Evolutionary conservation across 2,329 filamentous ascomycete species (phyloP), one percentile per base, ranked within the genome.

Genomic region (Fusarium torreyae): DNA sequence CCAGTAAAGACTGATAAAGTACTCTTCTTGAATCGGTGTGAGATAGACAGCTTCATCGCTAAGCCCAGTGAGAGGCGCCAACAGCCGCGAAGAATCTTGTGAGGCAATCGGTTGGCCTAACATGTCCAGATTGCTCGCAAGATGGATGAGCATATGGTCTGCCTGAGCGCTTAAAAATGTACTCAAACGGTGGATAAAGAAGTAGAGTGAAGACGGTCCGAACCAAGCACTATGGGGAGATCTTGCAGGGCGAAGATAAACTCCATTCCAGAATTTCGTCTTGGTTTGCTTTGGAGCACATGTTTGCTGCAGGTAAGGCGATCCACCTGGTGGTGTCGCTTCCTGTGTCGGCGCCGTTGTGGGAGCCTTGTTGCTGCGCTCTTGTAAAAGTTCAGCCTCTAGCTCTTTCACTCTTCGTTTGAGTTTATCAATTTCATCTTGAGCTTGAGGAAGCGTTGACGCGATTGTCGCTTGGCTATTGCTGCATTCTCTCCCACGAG

Each of bases 131-230:
- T 63, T 63, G 2, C 50, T 63, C 1, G 60, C 60, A 0, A 63
- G 60, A 15, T 63, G 60, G 18, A 63, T 63, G 43, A 63, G 60
- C 60, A 63, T 64, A n/a, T 64, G 60, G 5, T 63, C 60, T 3
- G 60, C 59, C 24, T 63, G 60, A 17, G 58, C 39, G 6, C 59
- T 63, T 7, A 63, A 33, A 39, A 63, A 63, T 3, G 50, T 34
- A 15, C 60, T 63, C 0, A 63, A 33, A 14, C 60, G 58, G 2
- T 63, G 60, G 1, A 43, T 63, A 18, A 63, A 63, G n/a, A 63
- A 63, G 43, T 63, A 63, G 7, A 63, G 60, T 2, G 60, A 63
- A 0, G 60, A 63, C 0, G 60, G 58, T 0, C 60, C 60, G 8
- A 63, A 63, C 58, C 58, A 63, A n/a, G 60, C 59, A 18, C 60